These are phyloP conservation scores for Chrysoporthe puriensis DNA, from an alignment of 2,329 filamentous ascomycete species.

Conservation along the genomic window DNA sequence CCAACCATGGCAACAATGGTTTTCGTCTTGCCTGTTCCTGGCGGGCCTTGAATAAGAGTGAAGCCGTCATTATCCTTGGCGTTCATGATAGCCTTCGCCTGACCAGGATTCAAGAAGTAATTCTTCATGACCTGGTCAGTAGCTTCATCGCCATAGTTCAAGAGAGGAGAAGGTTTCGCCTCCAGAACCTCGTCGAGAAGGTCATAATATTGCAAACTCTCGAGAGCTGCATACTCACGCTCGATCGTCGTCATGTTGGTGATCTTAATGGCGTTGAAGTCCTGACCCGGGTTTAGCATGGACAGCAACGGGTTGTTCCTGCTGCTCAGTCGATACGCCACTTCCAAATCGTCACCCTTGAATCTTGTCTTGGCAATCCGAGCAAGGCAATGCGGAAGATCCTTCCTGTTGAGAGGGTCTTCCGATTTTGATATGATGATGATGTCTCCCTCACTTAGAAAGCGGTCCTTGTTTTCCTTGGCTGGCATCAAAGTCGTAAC, in stretches of 20 bases:
- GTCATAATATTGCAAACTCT: slow-evolving; percentile 93
- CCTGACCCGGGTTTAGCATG: slow-evolving; percentile 69
- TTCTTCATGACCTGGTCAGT: slow-evolving; percentile 71
- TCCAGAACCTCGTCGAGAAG: slow-evolving; percentile 85
- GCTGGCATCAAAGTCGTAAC: slow-evolving; percentile 83
- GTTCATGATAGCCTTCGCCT: slow-evolving; percentile 89
- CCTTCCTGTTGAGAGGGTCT: slow-evolving; percentile 67
- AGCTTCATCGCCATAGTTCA: slow-evolving; percentile 77
- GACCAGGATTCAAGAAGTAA: slow-evolving; percentile 84
- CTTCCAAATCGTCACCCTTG: slow-evolving; percentile 80
- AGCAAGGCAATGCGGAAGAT: slow-evolving; percentile 80
- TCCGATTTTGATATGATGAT: slow-evolving; percentile 78
- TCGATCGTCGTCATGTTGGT: slow-evolving; percentile 94
- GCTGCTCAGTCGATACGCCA: slow-evolving; percentile 82
- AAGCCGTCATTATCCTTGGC: slow-evolving; percentile 96
- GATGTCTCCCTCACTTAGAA: slow-evolving; percentile 83
- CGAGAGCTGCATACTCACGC: slow-evolving; percentile 89
- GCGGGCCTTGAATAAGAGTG: slow-evolving; percentile 92
- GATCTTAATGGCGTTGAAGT: slow-evolving; percentile 78
- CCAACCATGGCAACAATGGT: slow-evolving; percentile 97
- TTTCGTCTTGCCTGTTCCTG: slow-evolving; percentile 97
- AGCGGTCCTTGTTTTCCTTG: slow-evolving; percentile 75
- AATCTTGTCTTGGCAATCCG: slow-evolving; percentile 78
- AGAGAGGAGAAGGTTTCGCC: slow-evolving; percentile 86
- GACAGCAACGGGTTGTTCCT: slow-evolving; percentile 63